Conservation (phyloP, 2,329 filamentous ascomycete species). For the Anthostomella pinea region DNA sequence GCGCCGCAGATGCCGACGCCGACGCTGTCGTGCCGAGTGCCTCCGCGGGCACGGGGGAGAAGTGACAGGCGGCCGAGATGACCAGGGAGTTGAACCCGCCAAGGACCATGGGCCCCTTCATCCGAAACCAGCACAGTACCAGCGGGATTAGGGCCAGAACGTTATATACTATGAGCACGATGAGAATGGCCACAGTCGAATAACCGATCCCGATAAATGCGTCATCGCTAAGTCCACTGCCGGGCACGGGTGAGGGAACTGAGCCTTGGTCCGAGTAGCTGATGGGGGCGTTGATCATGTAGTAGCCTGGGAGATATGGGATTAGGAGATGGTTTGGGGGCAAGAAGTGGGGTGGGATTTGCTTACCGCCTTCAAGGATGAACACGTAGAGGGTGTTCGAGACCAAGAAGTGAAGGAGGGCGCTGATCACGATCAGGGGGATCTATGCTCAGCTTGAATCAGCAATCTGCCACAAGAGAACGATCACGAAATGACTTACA, state of each 20-base stretch:
- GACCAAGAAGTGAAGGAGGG: slow-evolving; percentile 1
- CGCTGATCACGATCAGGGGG: slow-evolving; percentile 1
- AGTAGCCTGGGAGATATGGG: not conserved
- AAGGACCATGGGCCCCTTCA: slow-evolving; percentile 2
- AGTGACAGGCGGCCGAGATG: slow-evolving; percentile 1
- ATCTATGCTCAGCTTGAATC: not conserved
- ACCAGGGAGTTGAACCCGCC: slow-evolving; percentile 1
- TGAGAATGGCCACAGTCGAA: slow-evolving; percentile 1
- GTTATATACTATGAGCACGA: not conserved
- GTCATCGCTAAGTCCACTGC: slow-evolving; percentile 1
- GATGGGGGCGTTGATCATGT: not conserved
- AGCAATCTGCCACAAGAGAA: too few species aligned
- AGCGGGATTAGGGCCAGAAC: not conserved
- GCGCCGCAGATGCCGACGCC: not conserved
- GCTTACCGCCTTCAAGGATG: slow-evolving; percentile 4
- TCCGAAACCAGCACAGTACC: not conserved
- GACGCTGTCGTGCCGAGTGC: not conserved
- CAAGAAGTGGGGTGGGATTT: not conserved
- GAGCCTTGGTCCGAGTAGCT: not conserved
- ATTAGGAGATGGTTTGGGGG: not conserved
- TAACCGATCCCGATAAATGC: slow-evolving; percentile 2
- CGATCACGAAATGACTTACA: not conserved
- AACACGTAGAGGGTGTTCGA: slow-evolving; percentile 2
- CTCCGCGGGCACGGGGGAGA: slow-evolving; percentile 1
- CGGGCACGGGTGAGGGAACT: not conserved